Percentiles rank a stretch among this genome's conserved stretches.
Evolutionary conservation across 768 basidiomycete genomes (phyloP).

Genomic region (Mycena vulgaris): DNA sequence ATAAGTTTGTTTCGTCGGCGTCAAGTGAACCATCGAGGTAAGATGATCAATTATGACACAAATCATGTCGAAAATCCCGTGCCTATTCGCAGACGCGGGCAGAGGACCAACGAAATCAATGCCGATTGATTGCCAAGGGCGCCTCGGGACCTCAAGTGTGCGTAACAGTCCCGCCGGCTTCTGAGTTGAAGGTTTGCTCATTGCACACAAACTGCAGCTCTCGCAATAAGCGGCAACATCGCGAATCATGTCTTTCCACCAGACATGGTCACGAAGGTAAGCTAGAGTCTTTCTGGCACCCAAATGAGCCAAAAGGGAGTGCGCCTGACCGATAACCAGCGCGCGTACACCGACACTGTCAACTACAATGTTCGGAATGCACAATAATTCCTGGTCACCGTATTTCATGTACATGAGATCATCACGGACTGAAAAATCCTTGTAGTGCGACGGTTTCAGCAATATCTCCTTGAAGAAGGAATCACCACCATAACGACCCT

Average conservation of each 20-base stretch:
- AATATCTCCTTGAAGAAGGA: slow-evolving; percentile 46
- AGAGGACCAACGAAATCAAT: slow-evolving; percentile 10
- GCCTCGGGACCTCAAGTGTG: not conserved
- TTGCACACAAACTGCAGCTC: not conserved
- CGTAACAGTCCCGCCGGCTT: not conserved
- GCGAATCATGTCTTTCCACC: not conserved
- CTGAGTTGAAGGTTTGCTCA: not conserved
- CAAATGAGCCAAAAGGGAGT: slow-evolving; percentile 52
- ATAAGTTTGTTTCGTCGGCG: slow-evolving; percentile 19
- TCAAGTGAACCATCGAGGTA: slow-evolving; percentile 30
- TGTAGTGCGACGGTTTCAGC: slow-evolving; percentile 34
- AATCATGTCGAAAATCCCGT: slow-evolving; percentile 33
- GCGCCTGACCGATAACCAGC: slow-evolving; percentile 49
- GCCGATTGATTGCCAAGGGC: not conserved
- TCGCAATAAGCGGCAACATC: not conserved
- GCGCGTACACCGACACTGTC: slow-evolving; percentile 34
- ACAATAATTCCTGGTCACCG: not conserved
- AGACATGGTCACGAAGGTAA: slow-evolving; percentile 16
- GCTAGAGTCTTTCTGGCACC: slow-evolving; percentile 47
- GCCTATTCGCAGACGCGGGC: not conserved
- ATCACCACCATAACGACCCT: slow-evolving; percentile 43
- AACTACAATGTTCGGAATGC: slow-evolving; percentile 41
- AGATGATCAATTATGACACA: slow-evolving; percentile 38
- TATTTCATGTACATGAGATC: slow-evolving; percentile 38
- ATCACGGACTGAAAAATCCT: slow-evolving; percentile 42